These are phyloP conservation scores for Flueggea neowawraea DNA, from an alignment of 441 rosid genomes.

Conservation along the genomic window DNA sequence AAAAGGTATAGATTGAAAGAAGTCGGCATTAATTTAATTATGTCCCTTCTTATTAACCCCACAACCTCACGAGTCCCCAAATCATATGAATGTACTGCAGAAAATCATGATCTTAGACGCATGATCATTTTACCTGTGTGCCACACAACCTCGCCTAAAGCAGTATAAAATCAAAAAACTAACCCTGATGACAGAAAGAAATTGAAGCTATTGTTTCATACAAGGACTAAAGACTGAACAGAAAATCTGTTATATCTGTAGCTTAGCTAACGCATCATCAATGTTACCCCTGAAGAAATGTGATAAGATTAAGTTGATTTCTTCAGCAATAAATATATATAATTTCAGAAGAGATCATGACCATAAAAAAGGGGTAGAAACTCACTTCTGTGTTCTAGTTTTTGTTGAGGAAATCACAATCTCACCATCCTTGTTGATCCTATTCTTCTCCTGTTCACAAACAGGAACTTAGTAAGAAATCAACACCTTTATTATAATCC, in stretches of 20 bases:
- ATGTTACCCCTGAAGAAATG: conserved; percentile 75
- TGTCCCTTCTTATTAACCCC: too few species aligned
- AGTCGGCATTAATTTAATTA: too few species aligned
- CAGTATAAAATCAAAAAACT: not conserved
- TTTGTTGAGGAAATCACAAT: conserved; percentile 92
- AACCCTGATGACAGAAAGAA: not conserved
- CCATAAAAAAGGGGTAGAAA: conserved; percentile 16
- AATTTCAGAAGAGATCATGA: not conserved
- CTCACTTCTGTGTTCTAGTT: conserved; percentile 91
- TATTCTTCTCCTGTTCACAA: conserved; percentile 78
- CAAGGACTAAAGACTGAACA: not conserved
- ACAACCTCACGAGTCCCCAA: too few species aligned
- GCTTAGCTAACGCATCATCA: conserved; percentile 81
- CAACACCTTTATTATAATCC: too few species aligned
- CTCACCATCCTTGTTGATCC: conserved; percentile 94
- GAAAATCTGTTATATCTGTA: conserved; percentile 54
- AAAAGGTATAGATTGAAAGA: too few species aligned
- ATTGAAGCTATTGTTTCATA: not conserved
- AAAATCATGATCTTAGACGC: too few species aligned
- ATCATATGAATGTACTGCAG: too few species aligned
- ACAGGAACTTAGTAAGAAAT: conserved; percentile 9
- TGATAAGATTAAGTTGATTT: conserved; percentile 12
- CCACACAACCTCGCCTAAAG: not conserved
- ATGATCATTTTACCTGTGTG: not conserved
- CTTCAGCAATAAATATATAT: conserved; percentile 6